phyloP scores from a whole-genome alignment of 306 rosid genomes.

The Quercus aquifolioides region DNA sequence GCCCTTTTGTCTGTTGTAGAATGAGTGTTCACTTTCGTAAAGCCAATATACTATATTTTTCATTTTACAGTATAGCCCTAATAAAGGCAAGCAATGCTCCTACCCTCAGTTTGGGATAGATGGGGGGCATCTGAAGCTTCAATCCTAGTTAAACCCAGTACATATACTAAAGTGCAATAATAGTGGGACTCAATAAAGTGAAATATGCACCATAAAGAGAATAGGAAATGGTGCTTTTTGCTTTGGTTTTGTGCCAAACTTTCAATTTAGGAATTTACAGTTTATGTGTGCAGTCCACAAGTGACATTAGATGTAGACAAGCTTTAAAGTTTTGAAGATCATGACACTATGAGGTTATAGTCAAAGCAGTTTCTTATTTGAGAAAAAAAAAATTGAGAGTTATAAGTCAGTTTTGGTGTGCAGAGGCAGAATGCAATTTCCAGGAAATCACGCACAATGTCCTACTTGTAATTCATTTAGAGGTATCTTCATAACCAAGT shows the following conservation, averaged over 20 bases:
- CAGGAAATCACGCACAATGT: background rate
- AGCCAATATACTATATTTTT: background rate
- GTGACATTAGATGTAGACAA: background rate
- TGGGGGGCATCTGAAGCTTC: background rate
- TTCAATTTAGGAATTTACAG: no score
- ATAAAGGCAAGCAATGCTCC: background rate
- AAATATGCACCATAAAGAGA: background rate
- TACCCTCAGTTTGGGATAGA: background rate
- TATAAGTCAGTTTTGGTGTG: background rate
- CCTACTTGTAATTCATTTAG: background rate
- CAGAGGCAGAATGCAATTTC: background rate
- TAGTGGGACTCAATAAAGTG: background rate
- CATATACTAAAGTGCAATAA: background rate
- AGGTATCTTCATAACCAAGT: background rate
- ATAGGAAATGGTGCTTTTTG: background rate
- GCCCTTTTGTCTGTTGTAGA: background rate
- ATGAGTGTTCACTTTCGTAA: background rate
- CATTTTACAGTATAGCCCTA: background rate
- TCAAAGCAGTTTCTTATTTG: background rate
- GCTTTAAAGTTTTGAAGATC: background rate
- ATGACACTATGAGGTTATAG: background rate
- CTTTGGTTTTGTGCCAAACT: background rate
- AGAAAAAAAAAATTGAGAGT: background rate
- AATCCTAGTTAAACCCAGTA: background rate
- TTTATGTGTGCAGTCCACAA: no score